Evolutionary conservation across 2,329 filamentous ascomycete genomes (phyloP), one percentile per base, ranked within the genome.

Genomic region (Davidsoniella eucalypti): DNA sequence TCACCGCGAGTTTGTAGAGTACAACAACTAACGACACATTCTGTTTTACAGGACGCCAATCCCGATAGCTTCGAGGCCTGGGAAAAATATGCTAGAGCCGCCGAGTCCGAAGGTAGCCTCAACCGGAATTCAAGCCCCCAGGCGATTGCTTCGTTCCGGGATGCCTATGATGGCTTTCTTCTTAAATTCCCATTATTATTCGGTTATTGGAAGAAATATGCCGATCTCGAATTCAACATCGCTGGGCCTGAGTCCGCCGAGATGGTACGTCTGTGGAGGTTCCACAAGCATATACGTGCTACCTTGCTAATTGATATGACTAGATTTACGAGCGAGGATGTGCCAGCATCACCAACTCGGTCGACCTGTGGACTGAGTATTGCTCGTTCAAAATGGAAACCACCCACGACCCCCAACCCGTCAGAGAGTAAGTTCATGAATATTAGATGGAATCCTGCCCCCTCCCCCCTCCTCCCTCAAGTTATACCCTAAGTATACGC

Each of bases 181-280:
- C 78, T 85, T 54, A 95, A 94, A 62, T 98, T 95, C 57, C 92
- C 92, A 2, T 75, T 96, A 9, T 78, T 96, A 38, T 98, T 96
- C 60, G 92, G 90, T 48, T 98, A 96, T 69, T 98, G 92, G 92
- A 96, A 96, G 71, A 96, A 95, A 64, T 98, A 96, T 73, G 92
- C 92, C 61, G 90, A 96, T 60, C 74, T 94, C 56, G 92, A 98
- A 62, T 98, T 98, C 68, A 87, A 87, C 47, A 94, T 98, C 56
- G 87, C 87, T 4, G 92, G 92, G 16, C 93, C 92, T 4, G 92
- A 98, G 69, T 90, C 90, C 41, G 92, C 92, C 49, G 92, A 96
- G 65, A 93, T 95, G 84, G 87, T 94, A 65, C 33, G 54, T 33
- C 18, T 29, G 6, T 12, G 14, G 33, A 16, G n/a, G 18, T 29